These are phyloP conservation scores for Nowakowskiella sp. DNA, from an alignment of 192 early-diverging fungal genomes.

Conservation along the genomic window DNA sequence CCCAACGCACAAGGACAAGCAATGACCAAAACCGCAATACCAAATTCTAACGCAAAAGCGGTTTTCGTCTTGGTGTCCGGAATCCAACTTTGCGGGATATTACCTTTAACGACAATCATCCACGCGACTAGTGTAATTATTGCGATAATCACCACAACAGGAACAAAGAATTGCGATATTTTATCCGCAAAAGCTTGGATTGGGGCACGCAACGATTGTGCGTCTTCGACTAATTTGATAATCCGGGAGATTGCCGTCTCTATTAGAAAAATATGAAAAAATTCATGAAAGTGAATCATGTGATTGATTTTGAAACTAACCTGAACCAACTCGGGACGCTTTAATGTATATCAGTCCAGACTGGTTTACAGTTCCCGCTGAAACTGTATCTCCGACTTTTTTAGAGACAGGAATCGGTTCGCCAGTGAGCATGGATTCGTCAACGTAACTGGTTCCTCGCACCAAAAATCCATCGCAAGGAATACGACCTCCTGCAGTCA, in stretches of 20 bases:
- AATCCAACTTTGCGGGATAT: conserved; percentile 35
- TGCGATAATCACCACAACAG: conserved; percentile 49
- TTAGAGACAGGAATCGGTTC: conserved; percentile 65
- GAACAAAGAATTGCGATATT: conserved; percentile 56
- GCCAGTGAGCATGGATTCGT: conserved; percentile 78
- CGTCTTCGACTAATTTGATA: conserved; percentile 56
- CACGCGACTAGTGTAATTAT: conserved; percentile 51
- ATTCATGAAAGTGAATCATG: not conserved
- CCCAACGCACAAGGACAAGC: conserved; percentile 68
- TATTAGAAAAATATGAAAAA: conserved; percentile 13
- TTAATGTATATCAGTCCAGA: conserved; percentile 50
- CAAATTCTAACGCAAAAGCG: conserved; percentile 43
- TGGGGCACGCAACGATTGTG: conserved; percentile 54
- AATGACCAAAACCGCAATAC: conserved; percentile 58
- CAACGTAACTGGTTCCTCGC: conserved; percentile 50
- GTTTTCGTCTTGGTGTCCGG: not conserved
- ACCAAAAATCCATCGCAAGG: conserved; percentile 64
- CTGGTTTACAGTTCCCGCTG: conserved; percentile 61
- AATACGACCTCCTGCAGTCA: conserved; percentile 57
- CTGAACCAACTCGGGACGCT: conserved; percentile 48
- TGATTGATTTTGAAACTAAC: conserved; percentile 2
- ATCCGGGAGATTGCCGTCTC: conserved; percentile 58
- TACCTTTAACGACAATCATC: conserved; percentile 34
- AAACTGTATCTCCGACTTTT: conserved; percentile 28
- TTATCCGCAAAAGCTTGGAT: conserved; percentile 59